Base-by-base conservation (phyloP, 129 eudicot genomes). In the Scalesia atractyloides region DNA sequence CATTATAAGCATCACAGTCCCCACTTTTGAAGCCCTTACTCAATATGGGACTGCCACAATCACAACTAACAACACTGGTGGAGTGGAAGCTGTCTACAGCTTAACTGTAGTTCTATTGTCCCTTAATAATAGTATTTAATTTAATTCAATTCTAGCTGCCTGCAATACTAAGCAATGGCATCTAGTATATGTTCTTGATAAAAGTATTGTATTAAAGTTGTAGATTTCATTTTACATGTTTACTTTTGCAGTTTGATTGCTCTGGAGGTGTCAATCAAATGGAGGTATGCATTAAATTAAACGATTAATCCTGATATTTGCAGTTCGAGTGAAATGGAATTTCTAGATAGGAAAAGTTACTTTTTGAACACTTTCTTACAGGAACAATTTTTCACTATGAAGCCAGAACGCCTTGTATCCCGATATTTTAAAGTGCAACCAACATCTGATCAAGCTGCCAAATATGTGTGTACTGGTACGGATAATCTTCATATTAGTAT, bases 81-180 rank as follows among this genome's bases (percentile, higher is more conserved):
- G 86, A 81, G 89, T 92, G 48, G 97, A 92, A 82, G 97, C 97
- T 64, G 89, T 96, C 9, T 92, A 92, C 78, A 92, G 97, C 86
- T 84, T 92, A 68, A 92, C 96, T 73, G 97, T 92, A 86, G 46
- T 67, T 56, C 30, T 46, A 76, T 7, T 33, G 20, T 68, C 58
- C 53, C 49, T 43, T 57, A 54, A 30, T 62, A 15, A 50, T 24
- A 49, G 18, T 19, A 22, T 41, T n/a, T n/a, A n/a, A n/a, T n/a
- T n/a, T n/a, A n/a, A n/a, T n/a, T n/a, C n/a, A 13, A 20, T 64
- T 54, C 5, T 14, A 58, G 46, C 44, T 72, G 58, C 33, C 17
- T 41, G 56, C 22, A 65, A 4, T 70, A 50, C 10, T 36, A 53
- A 13, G 19, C 20, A 15, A 36, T 64, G 67, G 50, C 50, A 16